phyloP scores from a whole-genome alignment of 257 asterid species.

The Thymus mandschuricus region DNA sequence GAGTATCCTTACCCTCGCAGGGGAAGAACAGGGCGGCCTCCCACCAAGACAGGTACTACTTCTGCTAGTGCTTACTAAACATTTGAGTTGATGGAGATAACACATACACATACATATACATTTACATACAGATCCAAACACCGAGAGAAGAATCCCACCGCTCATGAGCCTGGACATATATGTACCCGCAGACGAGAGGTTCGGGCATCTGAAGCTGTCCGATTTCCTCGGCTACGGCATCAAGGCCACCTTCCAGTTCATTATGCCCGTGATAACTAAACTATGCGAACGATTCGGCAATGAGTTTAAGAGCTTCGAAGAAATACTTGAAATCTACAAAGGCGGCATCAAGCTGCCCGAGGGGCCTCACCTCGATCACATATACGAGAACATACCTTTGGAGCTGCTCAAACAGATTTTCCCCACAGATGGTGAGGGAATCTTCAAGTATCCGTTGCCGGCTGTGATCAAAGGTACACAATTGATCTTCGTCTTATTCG shows the following conservation, averaged over 20 bases:
- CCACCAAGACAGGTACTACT: too few species aligned
- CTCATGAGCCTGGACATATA: too few species aligned
- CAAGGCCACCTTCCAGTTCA: conserved; percentile 54
- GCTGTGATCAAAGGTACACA: conserved; percentile 54
- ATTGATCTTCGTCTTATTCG: background rate
- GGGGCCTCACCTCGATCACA: conserved; percentile 30
- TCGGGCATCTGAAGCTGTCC: too few species aligned
- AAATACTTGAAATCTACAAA: conserved; percentile 44
- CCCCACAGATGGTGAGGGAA: conserved; percentile 51
- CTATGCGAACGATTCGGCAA: conserved; percentile 44
- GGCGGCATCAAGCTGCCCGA: conserved; percentile 52
- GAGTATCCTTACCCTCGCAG: too few species aligned
- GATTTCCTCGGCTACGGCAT: conserved; percentile 49
- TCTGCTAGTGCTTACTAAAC: too few species aligned
- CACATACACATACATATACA: too few species aligned
- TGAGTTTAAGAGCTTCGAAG: conserved; percentile 25
- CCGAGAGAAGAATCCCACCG: too few species aligned
- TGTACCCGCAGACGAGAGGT: too few species aligned
- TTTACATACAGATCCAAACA: too few species aligned
- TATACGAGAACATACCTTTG: conserved; percentile 43
- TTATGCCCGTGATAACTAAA: conserved; percentile 54
- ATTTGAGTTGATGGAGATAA: too few species aligned
- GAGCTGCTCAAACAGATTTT: conserved; percentile 54
- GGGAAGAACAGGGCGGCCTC: too few species aligned
- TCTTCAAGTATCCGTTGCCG: conserved; percentile 61